These are phyloP conservation scores for Ajuga reptans DNA, from an alignment of 305 asterid species.

Conservation along the genomic window DNA sequence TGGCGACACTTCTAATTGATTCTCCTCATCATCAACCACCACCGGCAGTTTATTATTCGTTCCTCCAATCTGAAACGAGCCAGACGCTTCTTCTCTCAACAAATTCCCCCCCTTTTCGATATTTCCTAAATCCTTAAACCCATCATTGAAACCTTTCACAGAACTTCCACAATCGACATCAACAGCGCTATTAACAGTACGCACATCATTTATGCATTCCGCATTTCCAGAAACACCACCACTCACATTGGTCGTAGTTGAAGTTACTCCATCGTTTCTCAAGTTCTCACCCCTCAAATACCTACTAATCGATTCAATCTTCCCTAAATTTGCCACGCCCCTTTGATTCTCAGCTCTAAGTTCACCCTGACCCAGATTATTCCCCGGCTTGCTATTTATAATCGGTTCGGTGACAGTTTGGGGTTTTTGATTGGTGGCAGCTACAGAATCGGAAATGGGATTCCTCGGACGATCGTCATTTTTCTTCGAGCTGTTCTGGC, in stretches of 20 bases:
- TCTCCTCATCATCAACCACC: slow-evolving; percentile 32
- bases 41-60: slow-evolving; percentile 27
- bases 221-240: slow-evolving; percentile 22
- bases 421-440: slow-evolving; percentile 19
- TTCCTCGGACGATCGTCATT: slow-evolving; percentile 10
- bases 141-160: slow-evolving; percentile 15
- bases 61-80: slow-evolving; percentile 27
- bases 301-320: slow-evolving; percentile 24
- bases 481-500: slow-evolving; percentile 36
- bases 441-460: slow-evolving; percentile 23
- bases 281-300: slow-evolving; percentile 22
- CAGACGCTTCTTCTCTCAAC: slow-evolving; percentile 24
- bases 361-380: slow-evolving; percentile 4
- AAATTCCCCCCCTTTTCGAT: slow-evolving; percentile 19
- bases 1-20: slow-evolving; percentile 58
- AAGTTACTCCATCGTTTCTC: slow-evolving; percentile 14
- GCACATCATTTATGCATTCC: slow-evolving; percentile 17
- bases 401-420: slow-evolving; percentile 15
- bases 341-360: slow-evolving; percentile 14
- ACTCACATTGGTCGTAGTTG: slow-evolving; percentile 6
- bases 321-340: slow-evolving; percentile 6
- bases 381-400: slow-evolving; percentile 10
- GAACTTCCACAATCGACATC: slow-evolving; percentile 13
- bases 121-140: slow-evolving; percentile 17
- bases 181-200: slow-evolving; percentile 1